Evolutionary conservation across 768 basidiomycete species (phyloP).

Genomic region (Pluteus cervinus): DNA sequence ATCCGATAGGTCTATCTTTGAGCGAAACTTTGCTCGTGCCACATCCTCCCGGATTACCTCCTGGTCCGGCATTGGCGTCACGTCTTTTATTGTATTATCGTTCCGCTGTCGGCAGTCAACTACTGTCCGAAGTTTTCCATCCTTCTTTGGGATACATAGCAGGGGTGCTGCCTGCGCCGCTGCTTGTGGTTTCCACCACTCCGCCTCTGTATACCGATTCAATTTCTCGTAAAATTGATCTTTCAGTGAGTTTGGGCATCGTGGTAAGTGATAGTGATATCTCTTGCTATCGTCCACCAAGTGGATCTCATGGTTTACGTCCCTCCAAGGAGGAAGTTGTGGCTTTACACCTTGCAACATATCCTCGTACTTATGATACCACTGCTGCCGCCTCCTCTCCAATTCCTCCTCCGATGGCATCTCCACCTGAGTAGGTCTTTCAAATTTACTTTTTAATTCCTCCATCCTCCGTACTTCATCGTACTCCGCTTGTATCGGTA

Average conservation of each 20-base stretch:
- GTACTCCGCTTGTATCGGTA: too few relatives aligned
- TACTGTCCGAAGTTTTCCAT: slow-evolving; percentile 23
- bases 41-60: slow-evolving; percentile 17
- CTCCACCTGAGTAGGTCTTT: too few relatives aligned
- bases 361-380: slow-evolving; percentile 1
- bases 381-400: neutral
- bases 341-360: neutral
- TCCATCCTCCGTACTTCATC: too few relatives aligned
- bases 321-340: neutral
- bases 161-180: neutral
- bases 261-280: neutral
- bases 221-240: neutral
- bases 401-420: too few relatives aligned
- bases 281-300: neutral
- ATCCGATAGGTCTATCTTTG: slow-evolving; percentile 24
- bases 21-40: slow-evolving; percentile 14
- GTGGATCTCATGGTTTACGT: slow-evolving; percentile 2
- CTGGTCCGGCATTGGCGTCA: slow-evolving; percentile 24
- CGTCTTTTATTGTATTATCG: slow-evolving; percentile 32
- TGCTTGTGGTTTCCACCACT: neutral
- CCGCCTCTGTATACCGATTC: neutral
- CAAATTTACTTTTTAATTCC: too few relatives aligned
- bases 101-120: slow-evolving; percentile 30
- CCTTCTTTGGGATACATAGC: slow-evolving; percentile 21
- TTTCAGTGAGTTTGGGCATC: slow-evolving; percentile 1